Base-by-base conservation (phyloP, 164 flowering plant genomes). In the Magnolia kwangsiensis region DNA sequence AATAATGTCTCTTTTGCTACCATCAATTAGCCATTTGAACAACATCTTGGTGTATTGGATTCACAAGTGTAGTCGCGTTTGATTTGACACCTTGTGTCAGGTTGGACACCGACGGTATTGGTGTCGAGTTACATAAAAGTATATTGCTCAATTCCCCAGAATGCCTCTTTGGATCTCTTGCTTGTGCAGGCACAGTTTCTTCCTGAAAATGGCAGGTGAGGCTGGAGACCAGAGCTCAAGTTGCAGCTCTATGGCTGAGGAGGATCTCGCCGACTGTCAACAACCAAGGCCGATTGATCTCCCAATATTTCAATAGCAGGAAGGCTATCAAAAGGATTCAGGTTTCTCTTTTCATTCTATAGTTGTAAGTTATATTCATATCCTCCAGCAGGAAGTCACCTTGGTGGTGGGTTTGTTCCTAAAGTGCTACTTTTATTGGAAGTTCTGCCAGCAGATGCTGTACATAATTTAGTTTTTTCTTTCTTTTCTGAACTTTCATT, bases 141-240 rank as follows among this genome's bases (percentile, higher is more conserved):
- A 55, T 55, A 16, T 55, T 55, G 61, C 61, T 16, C 7, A 55
- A 2, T 10, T 10, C 61, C 61, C 13, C 18, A 16, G 45, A 16
- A 10, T 55, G 61, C 18, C 16, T 8, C 61, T 55, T 2, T 10
- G 61, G 61, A 10, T 58, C 20, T 7, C 19, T 4, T 63, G 50
- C 23, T 75, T 82, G 24, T 81, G 82, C 90, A 95, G 98, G 98
- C 98, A 95, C 76, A 90, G 92, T 78, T 95, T 86, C 83, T 95
- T 95, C 87, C 71, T 95, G 81, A 93, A 93, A 86, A 95, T 93
- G 98, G 83, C 76, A 27, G 74, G 63, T 19, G 85, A 89, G 67
- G 69, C 77, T 23, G 85, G 69, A 68, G 88, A 85, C 70, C 90
- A 73, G 58, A 70, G 86, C 77, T 84, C 86, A 67, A 81, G 76